Evolutionary conservation across 441 rosid species (phyloP).

Genomic region (Bruguiera hainesii): DNA sequence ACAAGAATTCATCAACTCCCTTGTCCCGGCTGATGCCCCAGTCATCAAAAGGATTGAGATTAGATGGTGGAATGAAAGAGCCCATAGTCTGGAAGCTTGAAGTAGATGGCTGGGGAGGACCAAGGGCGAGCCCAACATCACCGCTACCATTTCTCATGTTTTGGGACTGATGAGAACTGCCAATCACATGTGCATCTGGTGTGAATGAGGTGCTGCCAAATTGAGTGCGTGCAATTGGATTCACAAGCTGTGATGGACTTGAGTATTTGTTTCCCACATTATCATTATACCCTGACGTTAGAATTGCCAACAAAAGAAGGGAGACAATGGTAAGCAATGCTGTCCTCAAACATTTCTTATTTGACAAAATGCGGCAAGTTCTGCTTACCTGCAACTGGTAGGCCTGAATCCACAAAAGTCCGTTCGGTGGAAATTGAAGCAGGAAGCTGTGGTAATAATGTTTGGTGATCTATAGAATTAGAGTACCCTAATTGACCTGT

Average conservation of each 20-base stretch:
- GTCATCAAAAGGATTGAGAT: slow-evolving; percentile 70
- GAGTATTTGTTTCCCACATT: slow-evolving; percentile 46
- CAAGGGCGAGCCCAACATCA: slow-evolving; percentile 69
- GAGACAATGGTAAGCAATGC: neutral
- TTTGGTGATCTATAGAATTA: slow-evolving; percentile 47
- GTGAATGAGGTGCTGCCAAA: slow-evolving; percentile 37
- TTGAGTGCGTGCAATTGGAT: slow-evolving; percentile 51
- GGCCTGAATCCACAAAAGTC: slow-evolving; percentile 44
- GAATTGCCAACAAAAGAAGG: slow-evolving; percentile 8
- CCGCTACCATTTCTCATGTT: slow-evolving; percentile 41
- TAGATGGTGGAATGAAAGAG: slow-evolving; percentile 47
- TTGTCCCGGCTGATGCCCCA: slow-evolving; percentile 73
- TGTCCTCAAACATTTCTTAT: neutral
- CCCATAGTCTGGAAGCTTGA: slow-evolving; percentile 48
- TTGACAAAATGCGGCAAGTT: neutral
- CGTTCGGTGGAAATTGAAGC: slow-evolving; percentile 53
- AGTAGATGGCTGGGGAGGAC: slow-evolving; percentile 60
- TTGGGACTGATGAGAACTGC: slow-evolving; percentile 44
- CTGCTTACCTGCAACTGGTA: slow-evolving; percentile 58
- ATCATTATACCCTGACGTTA: slow-evolving; percentile 56
- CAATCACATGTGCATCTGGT: slow-evolving; percentile 46
- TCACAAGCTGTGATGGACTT: slow-evolving; percentile 49
- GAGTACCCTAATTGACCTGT: slow-evolving; percentile 44
- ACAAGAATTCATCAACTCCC: slow-evolving; percentile 67
- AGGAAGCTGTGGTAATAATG: slow-evolving; percentile 49